phyloP scores from a whole-genome alignment of 2,329 filamentous ascomycete genomes.

The Ilyonectria destructans region DNA sequence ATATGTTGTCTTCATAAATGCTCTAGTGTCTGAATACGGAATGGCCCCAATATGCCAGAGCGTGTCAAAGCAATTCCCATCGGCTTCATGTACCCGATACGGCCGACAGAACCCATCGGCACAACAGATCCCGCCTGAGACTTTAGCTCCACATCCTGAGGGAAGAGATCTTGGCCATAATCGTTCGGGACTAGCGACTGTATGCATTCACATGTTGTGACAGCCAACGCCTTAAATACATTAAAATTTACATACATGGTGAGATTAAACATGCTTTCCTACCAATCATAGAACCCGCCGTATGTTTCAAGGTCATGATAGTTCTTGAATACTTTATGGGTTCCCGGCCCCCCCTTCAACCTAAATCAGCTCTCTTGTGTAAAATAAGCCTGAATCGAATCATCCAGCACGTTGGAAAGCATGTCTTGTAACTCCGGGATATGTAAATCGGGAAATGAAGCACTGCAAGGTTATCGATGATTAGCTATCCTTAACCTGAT shows the following conservation, averaged over 20 bases:
- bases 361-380: not conserved
- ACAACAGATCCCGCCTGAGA: no score
- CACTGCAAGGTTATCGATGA: not conserved
- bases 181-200: no score
- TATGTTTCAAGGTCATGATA: not conserved
- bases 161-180: no score
- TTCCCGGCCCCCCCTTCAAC: not conserved
- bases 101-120: not conserved
- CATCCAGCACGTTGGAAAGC: slow-evolving; percentile 8
- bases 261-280: no score
- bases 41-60: not conserved
- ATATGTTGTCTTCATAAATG: not conserved
- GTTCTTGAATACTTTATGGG: not conserved
- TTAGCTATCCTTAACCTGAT: not conserved
- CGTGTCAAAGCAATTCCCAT: accelerated
- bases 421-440: slow-evolving; percentile 28
- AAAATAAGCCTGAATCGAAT: slow-evolving; percentile 10
- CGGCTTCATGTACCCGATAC: not conserved
- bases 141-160: no score
- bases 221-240: no score
- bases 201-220: no score
- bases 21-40: not conserved
- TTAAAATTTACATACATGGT: no score
- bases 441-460: slow-evolving; percentile 19
- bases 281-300: no score